Percentiles rank a stretch among this genome's conserved stretches.
phyloP scores from a whole-genome alignment of 768 basidiomycete species.

The Gloeopeniophorella convolvens region DNA sequence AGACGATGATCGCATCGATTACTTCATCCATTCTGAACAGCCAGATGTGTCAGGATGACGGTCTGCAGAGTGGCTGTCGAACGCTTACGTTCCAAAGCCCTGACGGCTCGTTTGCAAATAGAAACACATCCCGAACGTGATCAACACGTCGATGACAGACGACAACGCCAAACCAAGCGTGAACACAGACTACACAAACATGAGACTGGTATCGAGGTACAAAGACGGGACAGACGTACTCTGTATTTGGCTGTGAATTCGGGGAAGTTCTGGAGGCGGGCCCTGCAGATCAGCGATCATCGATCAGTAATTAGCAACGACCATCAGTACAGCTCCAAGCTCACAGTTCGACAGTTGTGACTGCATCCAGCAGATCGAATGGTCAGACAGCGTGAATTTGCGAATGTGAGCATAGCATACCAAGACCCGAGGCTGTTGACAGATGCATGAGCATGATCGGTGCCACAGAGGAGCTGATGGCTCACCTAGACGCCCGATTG shows the following conservation, averaged over 20 bases:
- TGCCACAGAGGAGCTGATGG: background rate
- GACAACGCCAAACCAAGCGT: constrained; percentile 20
- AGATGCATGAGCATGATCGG: background rate
- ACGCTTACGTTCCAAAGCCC: constrained; percentile 19
- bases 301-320: background rate
- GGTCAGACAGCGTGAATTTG: background rate
- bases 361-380: background rate
- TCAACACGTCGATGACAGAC: constrained; percentile 16
- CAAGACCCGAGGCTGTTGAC: constrained; percentile 11
- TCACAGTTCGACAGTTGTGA: constrained; percentile 14
- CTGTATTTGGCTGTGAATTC: background rate
- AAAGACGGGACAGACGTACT: background rate
- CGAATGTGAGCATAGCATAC: constrained; percentile 4
- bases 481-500: constrained; percentile 13
- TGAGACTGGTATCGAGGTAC: background rate
- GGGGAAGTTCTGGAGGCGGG: constrained; percentile 6
- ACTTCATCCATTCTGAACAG: constrained; percentile 18
- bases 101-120: constrained; percentile 20
- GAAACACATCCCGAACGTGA: constrained; percentile 18
- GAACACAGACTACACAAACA: constrained; percentile 14
- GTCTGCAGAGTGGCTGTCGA: background rate
- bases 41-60: background rate
- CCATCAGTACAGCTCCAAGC: background rate
- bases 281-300: background rate
- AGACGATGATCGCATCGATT: constrained; percentile 16